phyloP scores from a whole-genome alignment of 176 grass and related monocot genomes.

The Musa itinerans region DNA sequence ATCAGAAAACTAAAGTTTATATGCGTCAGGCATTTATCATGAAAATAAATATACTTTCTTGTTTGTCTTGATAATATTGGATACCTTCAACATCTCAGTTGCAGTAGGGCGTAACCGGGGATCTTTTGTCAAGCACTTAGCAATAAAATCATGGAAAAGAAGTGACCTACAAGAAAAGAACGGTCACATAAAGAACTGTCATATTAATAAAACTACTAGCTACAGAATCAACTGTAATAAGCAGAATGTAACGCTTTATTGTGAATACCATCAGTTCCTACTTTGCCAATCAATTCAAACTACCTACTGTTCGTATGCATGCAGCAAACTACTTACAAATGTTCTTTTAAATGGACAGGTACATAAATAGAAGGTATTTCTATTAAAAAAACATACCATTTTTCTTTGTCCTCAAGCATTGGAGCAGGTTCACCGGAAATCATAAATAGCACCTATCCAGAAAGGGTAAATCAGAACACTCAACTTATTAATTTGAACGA shows the following conservation, averaged over 20 bases:
- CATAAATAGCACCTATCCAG: slow-evolving; percentile 89
- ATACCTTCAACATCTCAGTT: slow-evolving; percentile 93
- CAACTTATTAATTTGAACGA: slow-evolving; percentile 1
- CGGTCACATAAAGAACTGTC: not conserved
- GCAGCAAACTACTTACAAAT: not conserved
- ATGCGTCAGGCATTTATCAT: not conserved
- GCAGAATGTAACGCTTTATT: not conserved
- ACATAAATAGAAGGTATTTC: not conserved
- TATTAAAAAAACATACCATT: slow-evolving; percentile 44
- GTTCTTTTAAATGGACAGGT: not conserved
- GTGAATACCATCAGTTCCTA: too few relatives aligned
- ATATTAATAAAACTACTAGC: slow-evolving; percentile 11
- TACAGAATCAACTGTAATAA: not conserved
- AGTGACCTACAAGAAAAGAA: slow-evolving; percentile 63
- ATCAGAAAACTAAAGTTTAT: not conserved
- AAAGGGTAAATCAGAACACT: slow-evolving; percentile 2
- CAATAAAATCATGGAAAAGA: slow-evolving; percentile 99
- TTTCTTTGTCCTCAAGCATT: slow-evolving; percentile 99
- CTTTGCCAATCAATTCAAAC: too few relatives aligned
- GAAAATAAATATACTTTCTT: slow-evolving; percentile 18
- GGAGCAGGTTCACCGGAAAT: slow-evolving; percentile 98
- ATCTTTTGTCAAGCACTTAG: slow-evolving; percentile 99
- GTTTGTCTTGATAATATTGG: slow-evolving; percentile 11
- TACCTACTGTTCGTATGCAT: too few relatives aligned
- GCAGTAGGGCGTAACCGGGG: slow-evolving; percentile 83